These are phyloP conservation scores for Leptomonas seymouri DNA, from an alignment of 208 protist genomes.

Conservation along the genomic window DNA sequence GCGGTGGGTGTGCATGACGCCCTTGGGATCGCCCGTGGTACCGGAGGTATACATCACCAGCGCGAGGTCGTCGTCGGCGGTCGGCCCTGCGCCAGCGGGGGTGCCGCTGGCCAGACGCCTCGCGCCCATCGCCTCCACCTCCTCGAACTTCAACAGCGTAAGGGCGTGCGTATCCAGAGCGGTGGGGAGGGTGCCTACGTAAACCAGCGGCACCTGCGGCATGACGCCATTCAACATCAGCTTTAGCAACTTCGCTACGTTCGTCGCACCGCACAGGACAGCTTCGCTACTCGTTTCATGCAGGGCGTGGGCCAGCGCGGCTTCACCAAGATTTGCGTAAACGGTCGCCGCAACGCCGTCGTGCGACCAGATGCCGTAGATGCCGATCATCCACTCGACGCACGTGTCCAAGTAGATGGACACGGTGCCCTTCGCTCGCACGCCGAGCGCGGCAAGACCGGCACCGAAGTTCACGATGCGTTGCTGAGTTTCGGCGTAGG, in stretches of 20 bases:
- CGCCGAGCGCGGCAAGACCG: conserved; percentile 54
- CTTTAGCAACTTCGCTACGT: conserved; percentile 48
- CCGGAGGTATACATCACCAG: conserved; percentile 82
- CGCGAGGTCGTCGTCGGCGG: conserved; percentile 40
- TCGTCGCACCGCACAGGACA: conserved; percentile 69
- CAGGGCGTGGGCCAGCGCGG: conserved; percentile 65
- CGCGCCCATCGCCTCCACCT: conserved; percentile 54
- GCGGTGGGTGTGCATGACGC: conserved; percentile 86
- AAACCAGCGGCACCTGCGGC: conserved; percentile 54
- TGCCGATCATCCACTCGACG: conserved; percentile 77
- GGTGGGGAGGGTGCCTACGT: conserved; percentile 49
- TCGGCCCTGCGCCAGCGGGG: conserved; percentile 45
- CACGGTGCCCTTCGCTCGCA: conserved; percentile 42
- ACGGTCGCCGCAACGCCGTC: conserved; percentile 67
- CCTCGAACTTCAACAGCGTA: conserved; percentile 49
- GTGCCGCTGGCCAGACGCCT: conserved; percentile 5
- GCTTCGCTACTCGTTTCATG: conserved; percentile 59
- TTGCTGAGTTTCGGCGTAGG: conserved; percentile 40
- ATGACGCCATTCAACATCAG: conserved; percentile 50
- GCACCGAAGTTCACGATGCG: conserved; percentile 55
- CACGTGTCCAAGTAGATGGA: conserved; percentile 86
- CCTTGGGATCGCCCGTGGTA: conserved; percentile 92
- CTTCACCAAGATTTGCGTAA: conserved; percentile 90
- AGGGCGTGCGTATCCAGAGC: conserved; percentile 20
- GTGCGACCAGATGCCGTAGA: conserved; percentile 79